Percentiles rank a stretch among this genome's conserved stretches.
These are phyloP conservation scores for Candida neerlandica DNA, from an alignment of 1,139 yeast species.

Conservation along the genomic window DNA sequence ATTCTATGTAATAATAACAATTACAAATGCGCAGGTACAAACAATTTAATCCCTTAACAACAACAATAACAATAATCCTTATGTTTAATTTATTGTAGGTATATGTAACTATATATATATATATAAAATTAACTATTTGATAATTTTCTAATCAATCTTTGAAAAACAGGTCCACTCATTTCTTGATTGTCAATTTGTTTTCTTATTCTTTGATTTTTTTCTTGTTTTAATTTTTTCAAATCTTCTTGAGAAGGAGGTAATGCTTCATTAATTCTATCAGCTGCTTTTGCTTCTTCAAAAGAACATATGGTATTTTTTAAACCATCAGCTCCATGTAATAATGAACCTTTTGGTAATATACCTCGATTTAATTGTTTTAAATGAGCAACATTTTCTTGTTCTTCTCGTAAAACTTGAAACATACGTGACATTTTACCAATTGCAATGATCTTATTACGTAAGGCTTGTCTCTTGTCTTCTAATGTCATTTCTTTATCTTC, in stretches of 20 bases:
- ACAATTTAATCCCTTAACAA: neutral
- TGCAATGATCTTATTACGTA: conserved; percentile 89
- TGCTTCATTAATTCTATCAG: conserved; percentile 84
- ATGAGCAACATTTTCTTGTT: conserved; percentile 83
- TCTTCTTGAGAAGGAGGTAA: conserved; percentile 83
- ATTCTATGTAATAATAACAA: too few species aligned
- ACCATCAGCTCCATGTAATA: conserved; percentile 82
- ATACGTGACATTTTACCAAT: conserved; percentile 93
- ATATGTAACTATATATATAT: neutral
- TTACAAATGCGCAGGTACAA: too few species aligned
- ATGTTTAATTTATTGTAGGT: too few species aligned
- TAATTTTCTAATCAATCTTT: conserved; percentile 43
- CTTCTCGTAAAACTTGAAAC: conserved; percentile 89
- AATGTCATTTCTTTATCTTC: conserved; percentile 27
- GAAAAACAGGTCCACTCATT: conserved; percentile 41
- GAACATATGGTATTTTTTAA: conserved; percentile 67
- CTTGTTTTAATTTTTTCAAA: conserved; percentile 46
- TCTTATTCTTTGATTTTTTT: conserved; percentile 41
- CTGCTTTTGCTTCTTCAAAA: conserved; percentile 83
- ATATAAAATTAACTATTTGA: conserved; percentile 24
- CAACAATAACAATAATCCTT: too few species aligned
- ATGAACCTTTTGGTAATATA: conserved; percentile 80
- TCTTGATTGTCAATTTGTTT: conserved; percentile 47
- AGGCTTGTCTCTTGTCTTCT: conserved; percentile 58
- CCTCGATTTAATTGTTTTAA: conserved; percentile 70